Percentiles rank a stretch among this genome's conserved stretches.
phyloP scores from a whole-genome alignment of 257 asterid species.

The Solanum paucissectum region DNA sequence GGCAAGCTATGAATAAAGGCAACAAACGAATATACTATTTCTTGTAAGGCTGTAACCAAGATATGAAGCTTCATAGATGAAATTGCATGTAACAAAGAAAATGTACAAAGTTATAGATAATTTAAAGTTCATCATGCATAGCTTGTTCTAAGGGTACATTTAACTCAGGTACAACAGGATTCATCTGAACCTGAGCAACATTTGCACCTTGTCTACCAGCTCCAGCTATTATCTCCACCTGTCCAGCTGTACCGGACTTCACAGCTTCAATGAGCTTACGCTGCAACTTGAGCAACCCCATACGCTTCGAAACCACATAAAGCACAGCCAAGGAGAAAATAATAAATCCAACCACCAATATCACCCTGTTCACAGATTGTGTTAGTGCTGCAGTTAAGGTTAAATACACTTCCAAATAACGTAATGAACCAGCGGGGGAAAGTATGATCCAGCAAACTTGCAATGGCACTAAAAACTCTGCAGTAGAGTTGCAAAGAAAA shows the following conservation, averaged over 20 bases:
- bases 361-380: slow-evolving; percentile 44
- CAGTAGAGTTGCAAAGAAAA: neutral
- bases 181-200: slow-evolving; percentile 29
- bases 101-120: neutral
- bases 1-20: neutral
- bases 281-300: slow-evolving; percentile 81
- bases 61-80: neutral
- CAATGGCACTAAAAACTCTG: neutral
- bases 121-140: slow-evolving; percentile 80
- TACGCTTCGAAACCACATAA: slow-evolving; percentile 84
- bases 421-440: neutral
- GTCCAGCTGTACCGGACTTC: slow-evolving; percentile 62
- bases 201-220: slow-evolving; percentile 27
- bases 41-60: neutral
- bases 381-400: neutral
- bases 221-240: slow-evolving; percentile 27
- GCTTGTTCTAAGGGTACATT: slow-evolving; percentile 43
- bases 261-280: slow-evolving; percentile 58
- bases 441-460: neutral
- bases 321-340: slow-evolving; percentile 80
- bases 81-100: neutral
- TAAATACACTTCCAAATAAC: neutral
- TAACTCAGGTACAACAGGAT: slow-evolving; percentile 26
- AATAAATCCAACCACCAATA: slow-evolving; percentile 52
- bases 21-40: neutral